Conservation (phyloP, 129 eudicot genomes). For the Scalesia atractyloides region DNA sequence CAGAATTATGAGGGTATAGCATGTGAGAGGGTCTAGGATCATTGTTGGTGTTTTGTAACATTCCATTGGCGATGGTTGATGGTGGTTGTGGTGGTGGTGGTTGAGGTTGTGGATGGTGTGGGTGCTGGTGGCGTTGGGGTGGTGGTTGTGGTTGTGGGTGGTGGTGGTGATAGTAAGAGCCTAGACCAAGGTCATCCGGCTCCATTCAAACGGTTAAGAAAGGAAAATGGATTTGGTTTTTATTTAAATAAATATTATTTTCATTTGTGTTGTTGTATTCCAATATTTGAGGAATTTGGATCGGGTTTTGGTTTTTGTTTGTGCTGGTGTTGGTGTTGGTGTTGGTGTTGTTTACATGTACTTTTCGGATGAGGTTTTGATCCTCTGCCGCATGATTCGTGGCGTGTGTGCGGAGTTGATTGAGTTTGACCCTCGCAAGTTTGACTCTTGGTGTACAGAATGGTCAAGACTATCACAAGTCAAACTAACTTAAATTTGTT, state of each 20-base stretch:
- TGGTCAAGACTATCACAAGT: constrained; percentile 19
- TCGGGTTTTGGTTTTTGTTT: constrained; percentile 19
- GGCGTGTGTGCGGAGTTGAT: constrained; percentile 35
- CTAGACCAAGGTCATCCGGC: constrained; percentile 72
- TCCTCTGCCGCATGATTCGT: constrained; percentile 46
- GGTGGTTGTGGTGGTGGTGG: constrained; percentile 24
- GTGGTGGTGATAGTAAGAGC: constrained; percentile 62
- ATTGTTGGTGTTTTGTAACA: constrained; percentile 38
- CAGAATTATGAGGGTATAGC: constrained; percentile 50
- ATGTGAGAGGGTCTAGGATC: constrained; percentile 40
- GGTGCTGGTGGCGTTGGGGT: constrained; percentile 35
- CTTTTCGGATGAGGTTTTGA: constrained; percentile 43
- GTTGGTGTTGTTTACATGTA: constrained; percentile 28
- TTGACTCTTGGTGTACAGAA: constrained; percentile 27
- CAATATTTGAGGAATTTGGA: constrained; percentile 34
- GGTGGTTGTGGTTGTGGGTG: constrained; percentile 46
- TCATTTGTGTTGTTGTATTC: constrained; percentile 6
- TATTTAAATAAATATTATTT: not conserved
- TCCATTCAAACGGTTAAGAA: constrained; percentile 49
- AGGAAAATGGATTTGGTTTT: constrained; percentile 5
- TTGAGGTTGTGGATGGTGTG: constrained; percentile 19
- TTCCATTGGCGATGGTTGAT: constrained; percentile 52
- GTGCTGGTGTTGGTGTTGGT: no score
- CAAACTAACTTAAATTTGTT: not conserved
- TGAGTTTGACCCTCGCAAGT: constrained; percentile 27